Conservation (phyloP, 2,329 filamentous ascomycete species). For the Aspergillus novofumigatus region DNA sequence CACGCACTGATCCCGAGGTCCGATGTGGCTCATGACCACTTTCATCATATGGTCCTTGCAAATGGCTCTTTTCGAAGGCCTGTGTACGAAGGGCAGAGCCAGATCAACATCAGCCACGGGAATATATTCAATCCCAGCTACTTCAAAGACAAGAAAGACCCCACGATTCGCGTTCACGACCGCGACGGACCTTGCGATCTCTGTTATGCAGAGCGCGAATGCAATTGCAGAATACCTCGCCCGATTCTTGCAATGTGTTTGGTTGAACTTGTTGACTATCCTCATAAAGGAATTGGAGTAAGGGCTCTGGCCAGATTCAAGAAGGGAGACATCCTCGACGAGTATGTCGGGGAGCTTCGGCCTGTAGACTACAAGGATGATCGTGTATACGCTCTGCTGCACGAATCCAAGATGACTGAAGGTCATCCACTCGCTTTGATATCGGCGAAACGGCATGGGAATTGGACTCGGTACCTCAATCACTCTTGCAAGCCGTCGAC, state of each 20-base stretch:
- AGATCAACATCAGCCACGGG: conserved; percentile 12
- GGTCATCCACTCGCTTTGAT: conserved; percentile 7
- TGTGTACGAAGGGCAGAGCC: conserved; percentile 4
- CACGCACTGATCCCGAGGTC: background rate
- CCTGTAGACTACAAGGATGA: conserved; percentile 5
- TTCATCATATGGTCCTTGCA: conserved; percentile 11
- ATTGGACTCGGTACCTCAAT: conserved; percentile 35
- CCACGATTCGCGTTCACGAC: conserved; percentile 9
- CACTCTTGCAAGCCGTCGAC: conserved; percentile 31
- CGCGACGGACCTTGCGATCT: conserved; percentile 15
- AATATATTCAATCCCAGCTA: conserved; percentile 7
- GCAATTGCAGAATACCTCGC: conserved; percentile 16
- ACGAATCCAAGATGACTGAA: background rate
- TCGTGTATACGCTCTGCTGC: conserved; percentile 16
- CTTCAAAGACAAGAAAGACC: conserved; percentile 10
- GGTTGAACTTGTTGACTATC: conserved; percentile 30
- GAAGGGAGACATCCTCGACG: conserved; percentile 19
- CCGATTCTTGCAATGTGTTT: conserved; percentile 13
- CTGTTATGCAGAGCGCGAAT: conserved; percentile 12
- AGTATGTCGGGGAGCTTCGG: conserved; percentile 23
- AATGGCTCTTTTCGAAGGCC: conserved; percentile 4
- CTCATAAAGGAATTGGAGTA: conserved; percentile 26
- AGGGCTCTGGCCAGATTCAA: conserved; percentile 25
- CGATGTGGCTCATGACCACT: conserved; percentile 9
- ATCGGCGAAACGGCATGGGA: conserved; percentile 21